These are phyloP conservation scores for Priceomyces medius DNA, from an alignment of 805 yeast species.

Conservation along the genomic window DNA sequence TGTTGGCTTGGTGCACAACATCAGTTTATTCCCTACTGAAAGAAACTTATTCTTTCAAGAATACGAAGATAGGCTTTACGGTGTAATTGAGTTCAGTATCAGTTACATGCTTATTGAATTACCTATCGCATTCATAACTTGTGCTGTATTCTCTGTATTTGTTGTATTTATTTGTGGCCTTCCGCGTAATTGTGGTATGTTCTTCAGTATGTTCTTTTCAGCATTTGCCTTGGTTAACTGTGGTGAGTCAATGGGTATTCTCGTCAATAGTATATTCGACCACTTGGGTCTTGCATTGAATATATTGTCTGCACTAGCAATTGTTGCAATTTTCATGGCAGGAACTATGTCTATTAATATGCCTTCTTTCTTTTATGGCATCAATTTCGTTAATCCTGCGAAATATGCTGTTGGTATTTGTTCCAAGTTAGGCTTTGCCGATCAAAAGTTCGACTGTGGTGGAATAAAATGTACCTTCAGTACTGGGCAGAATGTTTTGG, in stretches of 20 bases:
- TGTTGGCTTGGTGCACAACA: slow-evolving; percentile 76
- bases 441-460: slow-evolving; percentile 51
- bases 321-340: slow-evolving; percentile 78
- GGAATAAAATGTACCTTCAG: slow-evolving; percentile 18
- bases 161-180: slow-evolving; percentile 71
- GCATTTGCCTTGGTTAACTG: slow-evolving; percentile 58
- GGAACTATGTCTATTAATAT: slow-evolving; percentile 80
- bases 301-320: slow-evolving; percentile 61
- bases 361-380: slow-evolving; percentile 64
- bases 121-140: slow-evolving; percentile 64
- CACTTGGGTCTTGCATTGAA: slow-evolving; percentile 83
- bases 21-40: slow-evolving; percentile 73
- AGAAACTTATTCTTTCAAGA: slow-evolving; percentile 77
- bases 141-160: slow-evolving; percentile 58
- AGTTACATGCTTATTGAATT: slow-evolving; percentile 61
- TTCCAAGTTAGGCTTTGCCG: slow-evolving; percentile 57
- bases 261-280: slow-evolving; percentile 68
- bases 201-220: slow-evolving; percentile 60
- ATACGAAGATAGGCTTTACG: slow-evolving; percentile 68
- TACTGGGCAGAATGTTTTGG: slow-evolving; percentile 33
- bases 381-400: slow-evolving; percentile 76
- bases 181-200: slow-evolving; percentile 65
- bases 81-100: slow-evolving; percentile 59
- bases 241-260: slow-evolving; percentile 84
- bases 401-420: slow-evolving; percentile 65